phyloP scores from a whole-genome alignment of 2,329 filamentous ascomycete genomes.

The Penicillium griseofulvum region DNA sequence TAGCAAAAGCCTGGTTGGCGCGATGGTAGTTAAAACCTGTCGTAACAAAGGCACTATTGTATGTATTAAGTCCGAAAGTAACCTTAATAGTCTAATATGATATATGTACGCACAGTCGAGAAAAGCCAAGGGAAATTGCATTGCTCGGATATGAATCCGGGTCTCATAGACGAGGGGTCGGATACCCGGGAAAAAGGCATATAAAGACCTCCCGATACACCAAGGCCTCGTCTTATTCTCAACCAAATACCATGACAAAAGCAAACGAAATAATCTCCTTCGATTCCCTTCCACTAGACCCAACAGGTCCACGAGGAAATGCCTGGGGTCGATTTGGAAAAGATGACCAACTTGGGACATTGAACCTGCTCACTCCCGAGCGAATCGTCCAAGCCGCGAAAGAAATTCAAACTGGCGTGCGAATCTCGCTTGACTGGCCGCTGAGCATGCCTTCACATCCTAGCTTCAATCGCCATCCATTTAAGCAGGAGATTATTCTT shows the following conservation, averaged over 20 bases:
- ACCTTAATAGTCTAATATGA: background rate
- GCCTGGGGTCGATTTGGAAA: conserved; percentile 57
- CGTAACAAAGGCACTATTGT: too few species aligned
- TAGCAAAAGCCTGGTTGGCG: too few species aligned
- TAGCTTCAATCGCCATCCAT: conserved; percentile 24
- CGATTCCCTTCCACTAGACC: conserved; percentile 20
- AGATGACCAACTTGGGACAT: conserved; percentile 52
- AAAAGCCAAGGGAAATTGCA: background rate
- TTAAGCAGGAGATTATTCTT: conserved; percentile 22
- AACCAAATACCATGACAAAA: background rate
- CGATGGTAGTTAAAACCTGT: too few species aligned
- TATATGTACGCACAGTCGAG: background rate
- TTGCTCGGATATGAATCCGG: background rate
- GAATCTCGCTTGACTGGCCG: conserved; percentile 26
- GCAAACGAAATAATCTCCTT: conserved; percentile 6
- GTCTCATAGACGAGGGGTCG: background rate
- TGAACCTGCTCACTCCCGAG: conserved; percentile 53
- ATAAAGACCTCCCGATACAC: background rate
- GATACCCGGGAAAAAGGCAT: background rate
- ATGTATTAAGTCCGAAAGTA: too few species aligned
- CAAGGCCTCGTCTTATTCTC: background rate
- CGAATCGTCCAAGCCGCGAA: conserved; percentile 43
- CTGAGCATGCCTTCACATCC: conserved; percentile 24
- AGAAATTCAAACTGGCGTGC: conserved; percentile 41
- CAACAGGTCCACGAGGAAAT: conserved; percentile 50